These are phyloP conservation scores for Coleophoma cylindrospora DNA, from an alignment of 2,329 filamentous ascomycete species.

Conservation along the genomic window DNA sequence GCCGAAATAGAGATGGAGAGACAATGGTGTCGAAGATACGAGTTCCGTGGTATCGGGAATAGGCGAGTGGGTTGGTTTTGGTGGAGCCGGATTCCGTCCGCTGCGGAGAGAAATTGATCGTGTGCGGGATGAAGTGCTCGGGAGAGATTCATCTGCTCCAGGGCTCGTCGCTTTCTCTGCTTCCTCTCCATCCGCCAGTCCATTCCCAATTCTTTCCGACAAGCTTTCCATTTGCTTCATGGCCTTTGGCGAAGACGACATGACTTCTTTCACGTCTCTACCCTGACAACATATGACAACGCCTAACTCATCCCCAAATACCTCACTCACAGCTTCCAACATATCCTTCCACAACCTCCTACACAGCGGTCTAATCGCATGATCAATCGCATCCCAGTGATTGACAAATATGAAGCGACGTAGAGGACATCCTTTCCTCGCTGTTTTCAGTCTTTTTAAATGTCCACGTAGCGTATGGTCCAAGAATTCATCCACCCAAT, in stretches of 20 bases:
- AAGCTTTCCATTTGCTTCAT: background rate
- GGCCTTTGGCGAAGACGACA: background rate
- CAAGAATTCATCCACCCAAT: background rate
- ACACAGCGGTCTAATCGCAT: background rate
- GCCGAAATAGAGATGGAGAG: constrained; percentile 2
- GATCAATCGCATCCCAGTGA: background rate
- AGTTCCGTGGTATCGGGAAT: background rate
- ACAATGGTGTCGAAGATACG: background rate
- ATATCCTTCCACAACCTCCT: constrained; percentile 1
- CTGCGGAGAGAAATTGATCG: background rate
- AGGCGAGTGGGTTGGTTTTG: background rate
- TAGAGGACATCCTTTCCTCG: background rate
- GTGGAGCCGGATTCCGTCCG: background rate
- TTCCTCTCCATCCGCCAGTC: background rate
- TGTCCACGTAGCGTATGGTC: background rate
- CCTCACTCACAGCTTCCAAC: constrained; percentile 2
- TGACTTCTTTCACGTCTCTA: constrained; percentile 1
- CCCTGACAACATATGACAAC: constrained; percentile 1
- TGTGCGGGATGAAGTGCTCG: background rate
- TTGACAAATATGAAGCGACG: background rate
- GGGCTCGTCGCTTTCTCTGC: no score
- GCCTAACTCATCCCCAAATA: constrained; percentile 3
- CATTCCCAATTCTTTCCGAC: no score
- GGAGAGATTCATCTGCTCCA: background rate
- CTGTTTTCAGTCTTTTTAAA: background rate